These are phyloP conservation scores for Trichoderma erinaceum DNA, from an alignment of 495 filamentous ascomycete genomes.

Conservation along the genomic window DNA sequence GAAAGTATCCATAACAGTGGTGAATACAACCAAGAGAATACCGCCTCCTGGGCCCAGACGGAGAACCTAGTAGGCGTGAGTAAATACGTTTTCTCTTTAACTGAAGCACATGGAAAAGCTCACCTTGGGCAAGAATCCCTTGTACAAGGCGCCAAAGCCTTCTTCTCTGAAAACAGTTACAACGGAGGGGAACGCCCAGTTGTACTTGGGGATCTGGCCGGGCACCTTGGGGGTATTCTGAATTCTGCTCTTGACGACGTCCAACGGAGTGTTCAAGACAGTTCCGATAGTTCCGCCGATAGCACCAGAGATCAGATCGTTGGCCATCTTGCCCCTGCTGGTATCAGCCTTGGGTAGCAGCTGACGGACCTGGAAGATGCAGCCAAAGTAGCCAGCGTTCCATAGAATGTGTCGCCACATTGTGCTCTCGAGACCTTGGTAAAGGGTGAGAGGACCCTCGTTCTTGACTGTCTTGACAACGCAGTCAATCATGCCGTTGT, in stretches of 20 bases:
- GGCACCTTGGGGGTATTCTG: slow-evolving; percentile 82
- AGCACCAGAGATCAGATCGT: slow-evolving; percentile 80
- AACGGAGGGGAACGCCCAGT: slow-evolving; percentile 89
- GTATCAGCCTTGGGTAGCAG: slow-evolving; percentile 71
- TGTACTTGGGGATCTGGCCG: slow-evolving; percentile 83
- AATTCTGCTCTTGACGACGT: slow-evolving; percentile 96
- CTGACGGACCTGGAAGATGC: slow-evolving; percentile 89
- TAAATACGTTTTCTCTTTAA: background rate
- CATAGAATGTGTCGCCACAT: slow-evolving; percentile 96
- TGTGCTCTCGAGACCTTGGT: slow-evolving; percentile 94
- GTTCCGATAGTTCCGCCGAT: slow-evolving; percentile 90
- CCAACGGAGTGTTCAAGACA: slow-evolving; percentile 91
- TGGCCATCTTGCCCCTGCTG: slow-evolving; percentile 73
- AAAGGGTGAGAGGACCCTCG: slow-evolving; percentile 83
- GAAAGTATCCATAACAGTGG: slow-evolving; percentile 89
- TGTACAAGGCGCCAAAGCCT: slow-evolving; percentile 87
- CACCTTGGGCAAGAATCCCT: slow-evolving; percentile 96
- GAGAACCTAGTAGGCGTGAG: slow-evolving; percentile 19
- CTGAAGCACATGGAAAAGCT: slow-evolving; percentile 16
- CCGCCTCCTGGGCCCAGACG: slow-evolving; percentile 42
- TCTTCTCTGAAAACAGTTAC: slow-evolving; percentile 87
- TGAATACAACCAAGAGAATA: slow-evolving; percentile 89
- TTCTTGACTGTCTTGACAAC: slow-evolving; percentile 71
- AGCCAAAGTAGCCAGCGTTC: slow-evolving; percentile 97
- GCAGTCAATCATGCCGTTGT: slow-evolving; percentile 88